Base-by-base conservation (phyloP, 2,329 filamentous ascomycete species). In the Penicillium capsulatum region DNA sequence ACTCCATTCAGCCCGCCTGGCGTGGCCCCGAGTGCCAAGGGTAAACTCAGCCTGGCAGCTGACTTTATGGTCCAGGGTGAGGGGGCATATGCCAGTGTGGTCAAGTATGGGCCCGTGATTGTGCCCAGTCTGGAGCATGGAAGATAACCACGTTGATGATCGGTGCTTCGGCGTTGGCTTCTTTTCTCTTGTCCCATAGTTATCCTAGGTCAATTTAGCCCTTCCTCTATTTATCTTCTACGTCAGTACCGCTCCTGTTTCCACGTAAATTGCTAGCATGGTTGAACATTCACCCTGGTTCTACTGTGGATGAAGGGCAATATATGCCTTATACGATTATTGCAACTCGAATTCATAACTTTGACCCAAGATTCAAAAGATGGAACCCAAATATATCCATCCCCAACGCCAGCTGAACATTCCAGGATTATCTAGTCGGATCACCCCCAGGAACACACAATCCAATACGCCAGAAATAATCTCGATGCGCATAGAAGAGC, bases 41-140 rank as follows among this genome's bases (percentile, higher is more conserved):
- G 56, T 4, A 86, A 82, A 70, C 63, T 98, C 56, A 95, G 87
- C 66, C 70, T 98, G 31, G 92, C 91, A 1, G 86, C 94, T 2
- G 92, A 98, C 65, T 98, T 96, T 63, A 87, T 98, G 65, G 91
- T 98, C 15, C 92, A 98, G 67, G 89, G 86, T 1, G 91, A 96
- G 54, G 85, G 86, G 1, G 78, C 80, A 1, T 91, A 84, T 64
- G 84, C 80, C 27, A 76, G 78, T 50, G 87, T 92, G 33, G 90
- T 92, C 52, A 98, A 98, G 71, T 98, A 95, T 63, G 92, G 92
- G 0, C 92, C 92, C 8, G 92, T 98, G 11, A 90, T 97, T 66
- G 82, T 98, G 53, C 92, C 92, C 27, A 89, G 83, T 66, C 67
- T 91, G 48, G 86, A 90, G 64, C 84, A 81, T 69, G 85, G 85